Evolutionary conservation across 1,284 basidiomycete genomes (phyloP).

Genomic region (Leccinum huronense): DNA sequence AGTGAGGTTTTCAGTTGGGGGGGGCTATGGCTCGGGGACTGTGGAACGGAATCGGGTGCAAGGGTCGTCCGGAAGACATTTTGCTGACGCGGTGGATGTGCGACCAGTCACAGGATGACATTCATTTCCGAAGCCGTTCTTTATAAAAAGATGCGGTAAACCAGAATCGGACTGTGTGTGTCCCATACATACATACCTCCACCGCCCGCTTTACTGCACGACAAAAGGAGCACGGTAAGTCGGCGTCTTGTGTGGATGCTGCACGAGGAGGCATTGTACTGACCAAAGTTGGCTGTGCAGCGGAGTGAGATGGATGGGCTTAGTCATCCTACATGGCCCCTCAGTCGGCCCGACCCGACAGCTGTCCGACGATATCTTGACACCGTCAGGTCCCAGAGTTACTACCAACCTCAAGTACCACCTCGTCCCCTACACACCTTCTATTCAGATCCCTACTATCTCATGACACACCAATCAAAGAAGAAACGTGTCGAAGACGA

Average conservation of each 20-base stretch:
- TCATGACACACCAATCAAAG: conserved; percentile 57
- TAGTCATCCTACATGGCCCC: conserved; percentile 33
- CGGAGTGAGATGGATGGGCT: conserved; percentile 31
- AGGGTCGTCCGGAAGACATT: conserved; percentile 30
- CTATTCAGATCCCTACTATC: conserved; percentile 49
- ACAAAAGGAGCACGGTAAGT: conserved; percentile 20
- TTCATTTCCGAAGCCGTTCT: conserved; percentile 35
- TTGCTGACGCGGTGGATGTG: conserved; percentile 13
- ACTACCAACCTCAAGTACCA: conserved; percentile 21
- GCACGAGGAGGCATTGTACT: conserved; percentile 20
- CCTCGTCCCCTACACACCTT: conserved; percentile 37
- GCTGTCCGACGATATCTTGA: conserved; percentile 37
- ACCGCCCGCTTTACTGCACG: conserved; percentile 12
- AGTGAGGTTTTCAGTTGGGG: conserved; percentile 20
- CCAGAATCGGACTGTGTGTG: conserved; percentile 14
- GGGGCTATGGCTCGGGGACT: conserved; percentile 33
- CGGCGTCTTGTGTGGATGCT: conserved; percentile 20
- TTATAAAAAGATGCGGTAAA: conserved; percentile 34
- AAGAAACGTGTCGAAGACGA: conserved; percentile 72
- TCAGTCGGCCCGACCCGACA: conserved; percentile 38
- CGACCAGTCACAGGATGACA: conserved; percentile 32
- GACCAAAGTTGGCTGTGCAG: conserved; percentile 29
- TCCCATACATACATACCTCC: conserved; percentile 20
- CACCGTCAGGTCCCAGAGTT: conserved; percentile 21
- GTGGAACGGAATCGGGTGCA: conserved; percentile 35